Evolutionary conservation across 495 filamentous ascomycete genomes (phyloP), one percentile per base, ranked within the genome.

Genomic region (Hypoxylon rickii): DNA sequence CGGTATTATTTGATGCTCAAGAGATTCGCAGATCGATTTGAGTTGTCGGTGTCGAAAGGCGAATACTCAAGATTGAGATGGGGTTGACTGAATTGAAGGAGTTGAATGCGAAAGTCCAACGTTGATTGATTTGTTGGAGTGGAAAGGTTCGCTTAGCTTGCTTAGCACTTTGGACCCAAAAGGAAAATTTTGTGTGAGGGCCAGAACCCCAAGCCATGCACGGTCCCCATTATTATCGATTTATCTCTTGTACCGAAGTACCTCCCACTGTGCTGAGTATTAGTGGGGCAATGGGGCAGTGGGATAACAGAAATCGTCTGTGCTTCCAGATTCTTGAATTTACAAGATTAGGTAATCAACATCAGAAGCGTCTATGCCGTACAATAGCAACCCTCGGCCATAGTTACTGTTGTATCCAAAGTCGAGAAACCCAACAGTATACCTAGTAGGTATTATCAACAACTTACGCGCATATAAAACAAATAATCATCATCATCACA

Each of bases 1-100:
- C 82, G 81, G 77, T 46, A n/a, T 58, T 29, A 22, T 19, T 16
- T 55, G 54, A 64, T 58, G 39, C 41, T 55, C 49, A 51, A 55
- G 49, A 51, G 42, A 21, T 44, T 51, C 50, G 54, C 55, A 47
- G 41, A 31, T 55, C 50, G 60, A 37, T 46, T 15, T 42, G 46
- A 22, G 60, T 55, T 64, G 59, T 54, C 59, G 49, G 40, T 43
- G 44, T 59, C 59, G 59, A 63, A 22, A 33, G 21, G 49, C 59
- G 59, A 52, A 49, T 63, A 52, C 52, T 62, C 46, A 48, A 33
- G 48, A 57, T 62, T 52, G 48, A 63, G 52, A 57, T 63, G 53
- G 52, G 48, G 51, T 42, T 61, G 55, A 46, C 40, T 47, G 47
- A 31, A 33, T 52, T 55, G 50, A 37, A 12, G 37, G 37, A 48